Evolutionary conservation across 108 stramenopile genomes (phyloP).

Genomic region (Bacterosira constricta): DNA sequence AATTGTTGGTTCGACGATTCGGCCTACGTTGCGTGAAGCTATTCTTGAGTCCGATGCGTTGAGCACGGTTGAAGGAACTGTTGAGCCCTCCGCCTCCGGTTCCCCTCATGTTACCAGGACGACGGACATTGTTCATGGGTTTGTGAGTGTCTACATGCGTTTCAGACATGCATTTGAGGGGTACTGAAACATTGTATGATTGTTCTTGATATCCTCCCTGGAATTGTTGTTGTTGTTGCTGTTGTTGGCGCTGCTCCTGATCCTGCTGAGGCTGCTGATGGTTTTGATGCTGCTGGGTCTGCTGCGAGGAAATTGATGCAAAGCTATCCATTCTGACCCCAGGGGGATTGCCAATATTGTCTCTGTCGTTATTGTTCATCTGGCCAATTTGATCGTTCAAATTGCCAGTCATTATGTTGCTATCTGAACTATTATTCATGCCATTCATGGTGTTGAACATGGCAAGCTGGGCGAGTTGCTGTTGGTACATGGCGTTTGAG

Average conservation of each 20-base stretch:
- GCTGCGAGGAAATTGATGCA: too few species aligned
- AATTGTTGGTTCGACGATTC: background rate
- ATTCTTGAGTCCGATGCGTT: conserved; percentile 23
- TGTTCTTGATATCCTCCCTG: background rate
- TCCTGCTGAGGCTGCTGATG: too few species aligned
- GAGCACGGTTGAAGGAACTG: background rate
- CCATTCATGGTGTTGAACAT: conserved; percentile 1
- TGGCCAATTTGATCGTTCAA: background rate
- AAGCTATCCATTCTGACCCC: background rate
- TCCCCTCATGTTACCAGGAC: background rate
- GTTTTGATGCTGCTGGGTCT: background rate
- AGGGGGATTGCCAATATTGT: background rate
- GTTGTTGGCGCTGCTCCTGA: too few species aligned
- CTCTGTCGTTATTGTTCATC: background rate
- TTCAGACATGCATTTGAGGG: conserved; percentile 4
- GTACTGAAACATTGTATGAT: background rate
- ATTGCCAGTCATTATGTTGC: background rate
- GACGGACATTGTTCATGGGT: conserved; percentile 1
- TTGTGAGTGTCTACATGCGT: conserved; percentile 9
- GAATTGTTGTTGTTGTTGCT: conserved; percentile 7
- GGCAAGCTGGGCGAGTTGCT: conserved; percentile 7
- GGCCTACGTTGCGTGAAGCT: conserved; percentile 23
- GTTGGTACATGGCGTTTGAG: background rate
- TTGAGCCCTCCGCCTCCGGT: background rate
- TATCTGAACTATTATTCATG: conserved; percentile 1